These are phyloP conservation scores for Malus hybrid DNA, from an alignment of 331 rosid genomes.

Conservation along the genomic window DNA sequence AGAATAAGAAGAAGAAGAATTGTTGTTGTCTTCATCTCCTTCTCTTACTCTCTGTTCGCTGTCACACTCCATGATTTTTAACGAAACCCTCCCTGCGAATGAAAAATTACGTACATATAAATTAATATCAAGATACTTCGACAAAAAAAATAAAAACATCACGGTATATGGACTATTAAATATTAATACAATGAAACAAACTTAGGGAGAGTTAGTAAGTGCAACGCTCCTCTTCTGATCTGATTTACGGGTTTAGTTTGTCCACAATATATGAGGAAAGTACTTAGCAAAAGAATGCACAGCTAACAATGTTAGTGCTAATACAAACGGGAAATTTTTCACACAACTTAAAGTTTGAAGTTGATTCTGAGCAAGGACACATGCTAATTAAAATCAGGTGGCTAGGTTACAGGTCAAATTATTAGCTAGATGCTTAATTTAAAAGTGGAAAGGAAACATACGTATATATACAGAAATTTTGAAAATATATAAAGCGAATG, in stretches of 20 bases:
- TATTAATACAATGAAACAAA: neutral
- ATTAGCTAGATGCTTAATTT: neutral
- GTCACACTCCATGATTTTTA: constrained; percentile 27
- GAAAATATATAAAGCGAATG: neutral
- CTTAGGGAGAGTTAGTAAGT: neutral
- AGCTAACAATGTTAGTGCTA: neutral
- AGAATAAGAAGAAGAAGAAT: neutral
- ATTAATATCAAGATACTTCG: no score
- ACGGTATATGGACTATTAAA: no score
- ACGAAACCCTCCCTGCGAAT: constrained; percentile 9
- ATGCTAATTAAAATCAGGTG: neutral
- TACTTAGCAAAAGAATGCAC: neutral
- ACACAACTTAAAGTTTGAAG: neutral
- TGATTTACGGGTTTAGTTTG: no score
- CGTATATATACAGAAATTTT: neutral
- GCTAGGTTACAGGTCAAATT: neutral
- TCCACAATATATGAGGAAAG: neutral
- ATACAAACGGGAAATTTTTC: neutral
- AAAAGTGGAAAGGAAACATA: neutral
- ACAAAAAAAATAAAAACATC: no score
- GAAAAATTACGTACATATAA: neutral
- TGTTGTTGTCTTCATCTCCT: constrained; percentile 14
- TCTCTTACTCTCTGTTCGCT: constrained; percentile 42
- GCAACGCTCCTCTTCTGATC: no score
- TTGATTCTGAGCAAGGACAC: neutral